Conservation (phyloP, 2,329 filamentous ascomycete species). For the Clarireedia homoeocarpa region DNA sequence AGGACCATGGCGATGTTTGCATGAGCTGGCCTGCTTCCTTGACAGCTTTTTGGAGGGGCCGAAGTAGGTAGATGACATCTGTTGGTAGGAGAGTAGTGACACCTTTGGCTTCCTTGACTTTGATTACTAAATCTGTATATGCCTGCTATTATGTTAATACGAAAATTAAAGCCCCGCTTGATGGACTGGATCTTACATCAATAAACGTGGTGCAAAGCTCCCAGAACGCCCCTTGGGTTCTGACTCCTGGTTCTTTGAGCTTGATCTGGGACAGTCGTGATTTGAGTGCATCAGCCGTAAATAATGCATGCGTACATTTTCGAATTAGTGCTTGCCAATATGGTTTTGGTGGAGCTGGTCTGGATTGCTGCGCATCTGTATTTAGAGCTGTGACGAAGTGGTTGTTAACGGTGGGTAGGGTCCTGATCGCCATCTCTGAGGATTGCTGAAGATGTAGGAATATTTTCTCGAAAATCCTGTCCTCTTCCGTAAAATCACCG, state of each 20-base stretch:
- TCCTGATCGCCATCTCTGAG: constrained; percentile 63
- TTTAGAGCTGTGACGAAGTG: constrained; percentile 60
- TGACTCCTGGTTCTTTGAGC: constrained; percentile 72
- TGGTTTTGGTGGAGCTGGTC: constrained; percentile 50
- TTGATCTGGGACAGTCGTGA: constrained; percentile 70
- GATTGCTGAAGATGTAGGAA: constrained; percentile 69
- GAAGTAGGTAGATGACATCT: constrained; percentile 66
- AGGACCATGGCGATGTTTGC: constrained; percentile 54
- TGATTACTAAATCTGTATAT: constrained; percentile 58
- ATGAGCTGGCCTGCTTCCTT: constrained; percentile 75
- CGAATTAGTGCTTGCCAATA: constrained; percentile 65
- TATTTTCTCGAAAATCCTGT: constrained; percentile 73
- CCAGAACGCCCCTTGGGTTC: constrained; percentile 56
- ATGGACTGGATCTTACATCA: constrained; percentile 29
- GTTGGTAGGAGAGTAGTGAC: constrained; percentile 42
- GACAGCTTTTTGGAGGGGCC: constrained; percentile 73
- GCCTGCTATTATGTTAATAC: constrained; percentile 33
- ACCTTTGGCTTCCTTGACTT: constrained; percentile 48
- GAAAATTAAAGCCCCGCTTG: constrained; percentile 15
- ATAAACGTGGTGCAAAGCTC: constrained; percentile 69
- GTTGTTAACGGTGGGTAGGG: constrained; percentile 60
- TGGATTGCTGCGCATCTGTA: constrained; percentile 51
- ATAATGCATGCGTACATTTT: constrained; percentile 62
- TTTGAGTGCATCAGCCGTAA: constrained; percentile 67
- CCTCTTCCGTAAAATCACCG: constrained; percentile 64